A percentile compares a stretch with the other conserved stretches of the same genome.
Evolutionary conservation across 208 protist species (phyloP).

Genomic region (Balamuthia mandrillaris): DNA sequence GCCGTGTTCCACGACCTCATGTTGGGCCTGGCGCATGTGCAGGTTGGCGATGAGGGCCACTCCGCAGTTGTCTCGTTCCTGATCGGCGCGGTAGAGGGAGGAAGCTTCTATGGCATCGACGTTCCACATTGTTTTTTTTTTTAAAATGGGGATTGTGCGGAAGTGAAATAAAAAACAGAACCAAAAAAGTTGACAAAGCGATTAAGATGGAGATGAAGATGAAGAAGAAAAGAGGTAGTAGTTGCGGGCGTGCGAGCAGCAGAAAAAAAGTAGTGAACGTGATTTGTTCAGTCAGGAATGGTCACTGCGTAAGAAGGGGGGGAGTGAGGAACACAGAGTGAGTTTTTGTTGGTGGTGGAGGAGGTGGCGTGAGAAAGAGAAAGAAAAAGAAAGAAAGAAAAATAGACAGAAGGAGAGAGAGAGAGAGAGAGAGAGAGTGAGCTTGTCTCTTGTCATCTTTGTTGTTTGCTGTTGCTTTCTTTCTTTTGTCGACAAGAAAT

Average conservation of each 20-base stretch:
- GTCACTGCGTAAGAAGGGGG: not conserved
- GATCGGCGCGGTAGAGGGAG: slow-evolving; percentile 57
- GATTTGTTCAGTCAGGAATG: not conserved
- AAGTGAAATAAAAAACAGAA: slow-evolving; percentile 9
- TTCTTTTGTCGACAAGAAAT: slow-evolving; percentile 19
- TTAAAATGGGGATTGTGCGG: slow-evolving; percentile 9
- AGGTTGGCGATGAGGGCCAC: slow-evolving; percentile 71
- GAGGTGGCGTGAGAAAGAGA: no score
- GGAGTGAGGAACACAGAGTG: not conserved
- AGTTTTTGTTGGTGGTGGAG: not conserved
- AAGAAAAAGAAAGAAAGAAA: slow-evolving; percentile 38
- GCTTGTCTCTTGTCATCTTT: not conserved
- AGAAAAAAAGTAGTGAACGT: slow-evolving; percentile 45
- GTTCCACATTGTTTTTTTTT: slow-evolving; percentile 4
- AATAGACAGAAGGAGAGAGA: not conserved
- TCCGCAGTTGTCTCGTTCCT: slow-evolving; percentile 72
- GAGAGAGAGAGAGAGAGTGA: not conserved
- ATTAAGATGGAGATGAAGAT: slow-evolving; percentile 30
- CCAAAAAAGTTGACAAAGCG: slow-evolving; percentile 25
- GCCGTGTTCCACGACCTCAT: slow-evolving; percentile 51
- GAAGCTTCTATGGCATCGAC: not conserved
- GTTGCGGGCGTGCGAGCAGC: not conserved
- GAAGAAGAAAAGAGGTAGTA: slow-evolving; percentile 21
- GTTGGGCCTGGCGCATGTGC: slow-evolving; percentile 47
- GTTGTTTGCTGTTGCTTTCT: not conserved